phyloP scores from a whole-genome alignment of 2,329 filamentous ascomycete species.

The Keithomyces neogunnii region DNA sequence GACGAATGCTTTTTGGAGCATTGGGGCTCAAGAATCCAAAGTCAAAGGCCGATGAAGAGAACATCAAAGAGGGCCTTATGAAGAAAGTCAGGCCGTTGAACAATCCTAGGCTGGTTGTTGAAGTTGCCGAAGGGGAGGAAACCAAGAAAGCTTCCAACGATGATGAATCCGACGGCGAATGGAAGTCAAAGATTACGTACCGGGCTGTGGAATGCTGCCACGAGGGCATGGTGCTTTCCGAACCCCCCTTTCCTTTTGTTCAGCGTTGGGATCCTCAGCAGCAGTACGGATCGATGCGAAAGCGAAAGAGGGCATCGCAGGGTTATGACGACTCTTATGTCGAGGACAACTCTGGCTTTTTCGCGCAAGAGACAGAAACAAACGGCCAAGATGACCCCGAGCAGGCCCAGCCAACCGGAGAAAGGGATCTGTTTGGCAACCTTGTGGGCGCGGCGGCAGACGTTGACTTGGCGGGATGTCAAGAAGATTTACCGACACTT shows the following conservation, averaged over 20 bases:
- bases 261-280: constrained; percentile 84
- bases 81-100: constrained; percentile 37
- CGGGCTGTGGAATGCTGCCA: constrained; percentile 77
- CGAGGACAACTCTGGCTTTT: constrained; percentile 17
- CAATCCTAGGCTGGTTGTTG: constrained; percentile 23
- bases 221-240: constrained; percentile 57
- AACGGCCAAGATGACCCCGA: not conserved
- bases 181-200: constrained; percentile 67
- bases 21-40: constrained; percentile 63
- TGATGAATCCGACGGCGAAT: constrained; percentile 48
- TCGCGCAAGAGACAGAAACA: constrained; percentile 20
- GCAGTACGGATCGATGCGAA: constrained; percentile 32
- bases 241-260: constrained; percentile 82
- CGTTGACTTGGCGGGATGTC: not conserved
- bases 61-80: constrained; percentile 51
- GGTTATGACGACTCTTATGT: constrained; percentile 19
- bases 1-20: constrained; percentile 63
- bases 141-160: constrained; percentile 9
- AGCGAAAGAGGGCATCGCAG: constrained; percentile 40
- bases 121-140: constrained; percentile 7
- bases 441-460: constrained; percentile 11
- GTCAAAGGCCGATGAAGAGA: constrained; percentile 58
- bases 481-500: constrained; percentile 54
- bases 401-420: not conserved
- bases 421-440: not conserved